Conservation (phyloP, 225 moss, liverwort and hornwort genomes). For the Physcomitrium patens region DNA sequence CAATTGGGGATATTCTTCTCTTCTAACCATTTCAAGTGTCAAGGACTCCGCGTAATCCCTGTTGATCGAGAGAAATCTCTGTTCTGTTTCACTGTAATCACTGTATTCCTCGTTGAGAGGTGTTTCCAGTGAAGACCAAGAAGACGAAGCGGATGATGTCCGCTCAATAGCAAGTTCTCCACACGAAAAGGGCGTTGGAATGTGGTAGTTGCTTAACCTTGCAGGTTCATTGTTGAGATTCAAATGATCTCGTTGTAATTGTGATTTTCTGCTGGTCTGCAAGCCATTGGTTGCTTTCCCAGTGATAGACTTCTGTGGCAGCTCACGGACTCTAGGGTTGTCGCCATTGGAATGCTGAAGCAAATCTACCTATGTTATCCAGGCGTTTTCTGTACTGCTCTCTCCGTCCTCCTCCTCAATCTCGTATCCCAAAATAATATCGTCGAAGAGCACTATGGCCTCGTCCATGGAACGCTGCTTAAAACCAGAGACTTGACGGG, state of each 20-base stretch:
- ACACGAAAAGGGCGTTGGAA: background rate
- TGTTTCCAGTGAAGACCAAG: constrained; percentile 39
- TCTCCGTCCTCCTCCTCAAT: constrained; percentile 12
- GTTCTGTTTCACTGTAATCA: constrained; percentile 70
- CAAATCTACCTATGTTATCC: constrained; percentile 41
- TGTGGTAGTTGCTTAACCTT: background rate
- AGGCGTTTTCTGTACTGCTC: constrained; percentile 15
- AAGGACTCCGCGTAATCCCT: constrained; percentile 65
- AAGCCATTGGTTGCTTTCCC: constrained; percentile 29
- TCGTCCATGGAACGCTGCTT: constrained; percentile 27
- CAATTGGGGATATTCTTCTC: constrained; percentile 82
- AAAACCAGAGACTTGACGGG: constrained; percentile 22
- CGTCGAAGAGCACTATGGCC: constrained; percentile 29
- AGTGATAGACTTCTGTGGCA: background rate
- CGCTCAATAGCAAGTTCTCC: constrained; percentile 36
- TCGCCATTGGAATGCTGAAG: constrained; percentile 51
- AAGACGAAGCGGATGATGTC: constrained; percentile 41
- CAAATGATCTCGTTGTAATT: constrained; percentile 19
- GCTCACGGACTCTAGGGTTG: constrained; percentile 44
- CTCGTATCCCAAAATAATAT: constrained; percentile 10
- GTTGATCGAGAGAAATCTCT: constrained; percentile 69
- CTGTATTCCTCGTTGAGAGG: constrained; percentile 26
- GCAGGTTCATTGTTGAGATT: constrained; percentile 22
- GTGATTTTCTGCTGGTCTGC: constrained; percentile 29
- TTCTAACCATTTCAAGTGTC: constrained; percentile 61